Evolutionary conservation across 306 rosid species (phyloP).

Genomic region (Lablab purpureus): DNA sequence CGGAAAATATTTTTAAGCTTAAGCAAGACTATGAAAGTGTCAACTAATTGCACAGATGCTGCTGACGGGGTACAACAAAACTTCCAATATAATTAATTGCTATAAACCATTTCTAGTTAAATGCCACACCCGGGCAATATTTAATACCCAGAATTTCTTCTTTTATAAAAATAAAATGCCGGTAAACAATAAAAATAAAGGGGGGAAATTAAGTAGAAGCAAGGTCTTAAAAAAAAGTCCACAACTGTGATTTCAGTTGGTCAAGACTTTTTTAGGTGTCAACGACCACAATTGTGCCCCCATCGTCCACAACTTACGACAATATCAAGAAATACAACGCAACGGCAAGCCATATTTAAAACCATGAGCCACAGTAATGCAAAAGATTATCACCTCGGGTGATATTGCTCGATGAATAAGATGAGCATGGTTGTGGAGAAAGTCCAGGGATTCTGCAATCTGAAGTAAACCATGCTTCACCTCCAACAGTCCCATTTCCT

Average conservation of each 20-base stretch:
- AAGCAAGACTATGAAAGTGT: background rate
- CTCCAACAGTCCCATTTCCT: constrained; percentile 96
- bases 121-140: background rate
- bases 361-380: background rate
- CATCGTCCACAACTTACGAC: background rate
- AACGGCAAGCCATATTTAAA: background rate
- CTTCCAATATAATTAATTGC: background rate
- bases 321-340: background rate
- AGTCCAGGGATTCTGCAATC: constrained; percentile 89
- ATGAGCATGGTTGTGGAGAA: constrained; percentile 90
- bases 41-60: constrained; percentile 26
- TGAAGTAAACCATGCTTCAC: constrained; percentile 98
- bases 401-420: constrained; percentile 93
- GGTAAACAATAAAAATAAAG: no score
- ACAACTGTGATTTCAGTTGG: background rate
- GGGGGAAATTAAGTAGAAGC: no score
- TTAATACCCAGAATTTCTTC: background rate
- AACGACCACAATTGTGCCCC: background rate
- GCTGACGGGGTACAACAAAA: background rate
- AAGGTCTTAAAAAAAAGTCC: background rate
- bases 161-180: background rate
- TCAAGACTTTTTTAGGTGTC: background rate
- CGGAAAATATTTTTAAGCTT: background rate
- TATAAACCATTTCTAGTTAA: background rate
- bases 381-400: constrained; percentile 72